Conservation (phyloP, 2,329 filamentous ascomycete genomes). For the Ascochyta viciae-villosae region DNA sequence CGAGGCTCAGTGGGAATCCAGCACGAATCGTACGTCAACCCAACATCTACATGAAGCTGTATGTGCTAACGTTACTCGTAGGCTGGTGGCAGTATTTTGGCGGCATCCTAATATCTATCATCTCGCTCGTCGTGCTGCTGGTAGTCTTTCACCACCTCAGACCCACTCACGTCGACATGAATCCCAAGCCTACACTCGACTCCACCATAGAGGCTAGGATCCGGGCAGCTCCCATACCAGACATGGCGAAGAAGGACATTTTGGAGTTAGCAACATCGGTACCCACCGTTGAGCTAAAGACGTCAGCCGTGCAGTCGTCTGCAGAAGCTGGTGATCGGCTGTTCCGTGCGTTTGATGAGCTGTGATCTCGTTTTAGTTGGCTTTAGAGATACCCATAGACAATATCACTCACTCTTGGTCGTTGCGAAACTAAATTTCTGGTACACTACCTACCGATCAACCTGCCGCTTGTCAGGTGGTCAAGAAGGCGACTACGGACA, state of each 20-base stretch:
- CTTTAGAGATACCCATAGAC: conserved; percentile 24
- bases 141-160: conserved; percentile 49
- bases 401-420: conserved; percentile 2
- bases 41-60: not conserved
- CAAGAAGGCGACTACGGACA: not conserved
- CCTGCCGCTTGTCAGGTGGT: not conserved
- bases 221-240: conserved; percentile 40
- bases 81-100: conserved; percentile 68
- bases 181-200: conserved; percentile 20
- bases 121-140: conserved; percentile 57
- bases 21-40: conserved; percentile 53
- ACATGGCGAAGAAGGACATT: conserved; percentile 45
- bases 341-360: conserved; percentile 35
- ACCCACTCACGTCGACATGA: conserved; percentile 18
- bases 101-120: conserved; percentile 59
- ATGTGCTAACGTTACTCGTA: conserved; percentile 28
- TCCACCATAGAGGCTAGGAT: conserved; percentile 30
- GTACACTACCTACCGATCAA: not conserved
- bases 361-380: conserved; percentile 19
- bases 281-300: conserved; percentile 9
- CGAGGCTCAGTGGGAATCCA: conserved; percentile 73
- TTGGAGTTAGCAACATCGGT: conserved; percentile 21
- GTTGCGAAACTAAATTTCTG: not conserved
- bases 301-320: conserved; percentile 4
- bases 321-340: conserved; percentile 19